Percentiles rank a stretch among this genome's conserved stretches.
These are phyloP conservation scores for Clitoria ternatea DNA, from an alignment of 306 rosid genomes.

Conservation along the genomic window DNA sequence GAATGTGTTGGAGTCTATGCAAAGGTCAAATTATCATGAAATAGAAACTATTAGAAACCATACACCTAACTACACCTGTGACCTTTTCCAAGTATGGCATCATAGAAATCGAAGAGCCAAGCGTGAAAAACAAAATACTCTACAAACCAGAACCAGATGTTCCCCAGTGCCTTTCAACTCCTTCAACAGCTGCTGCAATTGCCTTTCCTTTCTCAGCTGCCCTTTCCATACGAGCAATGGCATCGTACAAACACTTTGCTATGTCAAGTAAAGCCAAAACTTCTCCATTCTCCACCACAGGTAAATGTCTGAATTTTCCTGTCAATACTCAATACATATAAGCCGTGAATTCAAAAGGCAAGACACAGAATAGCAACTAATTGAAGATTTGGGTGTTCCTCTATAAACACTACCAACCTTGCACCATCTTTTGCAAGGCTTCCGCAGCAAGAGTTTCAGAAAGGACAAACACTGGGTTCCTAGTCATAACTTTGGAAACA, in stretches of 20 bases:
- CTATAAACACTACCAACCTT: slow-evolving; percentile 51
- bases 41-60: slow-evolving; percentile 3
- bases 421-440: slow-evolving; percentile 99
- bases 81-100: neutral
- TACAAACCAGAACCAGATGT: slow-evolving; percentile 66
- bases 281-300: slow-evolving; percentile 98
- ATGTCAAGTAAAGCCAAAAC: slow-evolving; percentile 95
- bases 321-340: slow-evolving; percentile 30
- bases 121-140: slow-evolving; percentile 21
- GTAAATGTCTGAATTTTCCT: slow-evolving; percentile 97
- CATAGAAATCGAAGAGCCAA: slow-evolving; percentile 11
- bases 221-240: slow-evolving; percentile 98
- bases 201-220: slow-evolving; percentile 99
- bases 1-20: slow-evolving; percentile 72
- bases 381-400: slow-evolving; percentile 21
- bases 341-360: slow-evolving; percentile 23
- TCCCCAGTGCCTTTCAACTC: slow-evolving; percentile 98
- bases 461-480: slow-evolving; percentile 84
- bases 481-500: slow-evolving; percentile 94
- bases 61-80: neutral
- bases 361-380: slow-evolving; percentile 20
- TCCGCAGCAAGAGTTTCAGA: slow-evolving; percentile 97
- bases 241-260: slow-evolving; percentile 96
- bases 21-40: slow-evolving; percentile 25
- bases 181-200: slow-evolving; percentile 99